Conservation (phyloP, 2,329 filamentous ascomycete species). For the Fusarium pseudoanthophilum region DNA sequence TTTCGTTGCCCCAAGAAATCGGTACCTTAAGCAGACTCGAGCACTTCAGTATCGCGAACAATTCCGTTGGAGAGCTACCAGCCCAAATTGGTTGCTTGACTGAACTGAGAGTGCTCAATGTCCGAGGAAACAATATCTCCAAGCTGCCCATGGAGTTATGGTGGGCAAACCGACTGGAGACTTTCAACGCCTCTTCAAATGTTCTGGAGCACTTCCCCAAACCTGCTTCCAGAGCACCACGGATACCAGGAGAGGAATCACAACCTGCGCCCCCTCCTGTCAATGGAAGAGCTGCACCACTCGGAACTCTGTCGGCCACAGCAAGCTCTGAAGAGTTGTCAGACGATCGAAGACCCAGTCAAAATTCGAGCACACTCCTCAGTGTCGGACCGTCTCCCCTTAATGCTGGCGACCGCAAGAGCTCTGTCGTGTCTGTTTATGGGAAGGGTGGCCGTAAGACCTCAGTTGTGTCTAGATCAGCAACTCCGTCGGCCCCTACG, state of each 20-base stretch:
- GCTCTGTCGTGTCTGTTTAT: conserved; percentile 84
- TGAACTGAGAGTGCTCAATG: conserved; percentile 86
- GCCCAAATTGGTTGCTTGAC: conserved; percentile 87
- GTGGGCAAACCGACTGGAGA: conserved; percentile 91
- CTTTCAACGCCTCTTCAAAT: conserved; percentile 94
- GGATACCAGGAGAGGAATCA: conserved; percentile 64
- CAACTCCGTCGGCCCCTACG: conserved; percentile 60
- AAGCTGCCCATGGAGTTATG: conserved; percentile 93
- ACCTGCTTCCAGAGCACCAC: conserved; percentile 75
- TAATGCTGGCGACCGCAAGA: conserved; percentile 74
- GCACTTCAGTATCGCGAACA: conserved; percentile 93
- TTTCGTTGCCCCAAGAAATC: conserved; percentile 85
- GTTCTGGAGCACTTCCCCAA: conserved; percentile 92
- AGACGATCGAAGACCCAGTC: conserved; percentile 81
- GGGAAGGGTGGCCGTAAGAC: conserved; percentile 85
- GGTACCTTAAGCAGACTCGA: conserved; percentile 85
- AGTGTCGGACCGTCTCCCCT: conserved; percentile 81
- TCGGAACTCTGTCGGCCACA: conserved; percentile 63
- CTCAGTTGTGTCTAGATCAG: conserved; percentile 78
- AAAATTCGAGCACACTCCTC: conserved; percentile 79
- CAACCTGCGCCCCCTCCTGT: conserved; percentile 48
- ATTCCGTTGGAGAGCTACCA: conserved; percentile 85
- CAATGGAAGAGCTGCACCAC: conserved; percentile 55
- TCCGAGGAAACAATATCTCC: conserved; percentile 92
- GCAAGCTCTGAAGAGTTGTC: conserved; percentile 82